These are phyloP conservation scores for Saturnispora gosingensis DNA, from an alignment of 805 yeast genomes.

Conservation along the genomic window DNA sequence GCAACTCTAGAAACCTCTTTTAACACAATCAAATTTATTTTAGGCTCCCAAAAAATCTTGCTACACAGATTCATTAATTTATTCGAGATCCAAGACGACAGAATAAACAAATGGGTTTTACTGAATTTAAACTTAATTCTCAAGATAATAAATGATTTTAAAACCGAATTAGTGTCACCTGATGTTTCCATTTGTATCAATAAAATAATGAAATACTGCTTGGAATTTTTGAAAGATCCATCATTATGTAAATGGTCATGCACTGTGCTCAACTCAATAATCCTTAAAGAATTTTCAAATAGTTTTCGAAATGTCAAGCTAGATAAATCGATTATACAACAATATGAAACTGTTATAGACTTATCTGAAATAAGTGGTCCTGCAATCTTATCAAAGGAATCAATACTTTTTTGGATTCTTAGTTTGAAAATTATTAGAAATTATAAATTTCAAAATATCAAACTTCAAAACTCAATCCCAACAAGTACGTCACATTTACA, in stretches of 20 bases:
- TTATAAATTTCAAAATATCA: constrained; percentile 25
- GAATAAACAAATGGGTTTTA: constrained; percentile 13
- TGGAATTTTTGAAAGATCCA: constrained; percentile 30
- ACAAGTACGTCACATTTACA: constrained; percentile 8
- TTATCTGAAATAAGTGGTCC: constrained; percentile 59
- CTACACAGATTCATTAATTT: constrained; percentile 12
- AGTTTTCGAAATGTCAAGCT: background rate
- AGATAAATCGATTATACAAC: constrained; percentile 36
- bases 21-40: background rate
- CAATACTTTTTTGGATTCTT: constrained; percentile 47
- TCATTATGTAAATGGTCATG: constrained; percentile 26
- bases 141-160: constrained; percentile 3
- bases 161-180: background rate
- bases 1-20: background rate
- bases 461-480: constrained; percentile 15
- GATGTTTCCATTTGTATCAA: constrained; percentile 11
- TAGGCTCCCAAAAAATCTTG: constrained; percentile 1
- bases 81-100: constrained; percentile 16
- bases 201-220: constrained; percentile 27
- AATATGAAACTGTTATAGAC: constrained; percentile 42
- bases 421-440: constrained; percentile 30
- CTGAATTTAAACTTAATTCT: constrained; percentile 8
- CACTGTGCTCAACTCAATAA: constrained; percentile 18
- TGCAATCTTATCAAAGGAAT: constrained; percentile 32
- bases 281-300: constrained; percentile 3